A percentile compares a stretch with the other conserved stretches of the same genome.
phyloP scores from a whole-genome alignment of 345 rosid genomes.

The Rhodomyrtus tomentosa region DNA sequence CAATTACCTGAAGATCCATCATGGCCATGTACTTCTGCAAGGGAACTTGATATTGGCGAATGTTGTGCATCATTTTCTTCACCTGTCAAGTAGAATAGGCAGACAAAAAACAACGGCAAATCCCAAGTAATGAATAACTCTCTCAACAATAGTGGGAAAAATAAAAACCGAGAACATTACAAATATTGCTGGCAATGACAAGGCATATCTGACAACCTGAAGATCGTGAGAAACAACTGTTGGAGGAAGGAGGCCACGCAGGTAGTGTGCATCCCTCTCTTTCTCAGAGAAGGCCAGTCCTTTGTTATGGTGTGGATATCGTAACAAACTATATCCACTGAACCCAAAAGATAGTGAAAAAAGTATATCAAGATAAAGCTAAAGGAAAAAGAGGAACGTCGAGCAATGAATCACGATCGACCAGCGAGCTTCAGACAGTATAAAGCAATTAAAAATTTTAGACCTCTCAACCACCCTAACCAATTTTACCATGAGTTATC shows the following conservation, averaged over 20 bases:
- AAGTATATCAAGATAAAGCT: neutral
- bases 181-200: neutral
- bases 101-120: neutral
- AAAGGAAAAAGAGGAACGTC: neutral
- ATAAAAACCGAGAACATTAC: neutral
- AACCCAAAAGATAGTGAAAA: neutral
- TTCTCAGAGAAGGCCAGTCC: constrained; percentile 81
- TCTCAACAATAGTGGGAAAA: neutral
- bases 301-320: constrained; percentile 95
- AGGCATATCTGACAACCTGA: constrained; percentile 36
- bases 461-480: neutral
- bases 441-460: neutral
- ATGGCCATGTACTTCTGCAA: constrained; percentile 89
- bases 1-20: constrained; percentile 91
- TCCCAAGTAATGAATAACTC: neutral
- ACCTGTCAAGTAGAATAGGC: constrained; percentile 30
- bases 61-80: constrained; percentile 75
- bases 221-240: constrained; percentile 76
- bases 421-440: neutral
- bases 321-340: constrained; percentile 91
- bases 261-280: constrained; percentile 87
- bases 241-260: constrained; percentile 94
- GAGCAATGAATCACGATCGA: neutral
- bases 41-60: constrained; percentile 86
- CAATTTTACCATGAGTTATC: neutral